Conservation (phyloP, 179 eudicot genomes). For the Corrigiola litoralis region DNA sequence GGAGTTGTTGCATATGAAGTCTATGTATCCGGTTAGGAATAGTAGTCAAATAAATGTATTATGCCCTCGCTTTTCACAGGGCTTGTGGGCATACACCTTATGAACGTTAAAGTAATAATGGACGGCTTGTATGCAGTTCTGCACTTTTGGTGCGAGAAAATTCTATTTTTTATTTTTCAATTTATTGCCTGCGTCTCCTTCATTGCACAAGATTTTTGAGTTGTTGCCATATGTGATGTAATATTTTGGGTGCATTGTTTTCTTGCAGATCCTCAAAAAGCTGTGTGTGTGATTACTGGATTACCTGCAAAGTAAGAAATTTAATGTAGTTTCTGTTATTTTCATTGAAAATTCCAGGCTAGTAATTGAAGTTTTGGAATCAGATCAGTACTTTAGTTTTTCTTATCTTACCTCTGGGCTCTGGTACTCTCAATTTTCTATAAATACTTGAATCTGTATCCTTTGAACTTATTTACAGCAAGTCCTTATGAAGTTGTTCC, state of each 20-base stretch:
- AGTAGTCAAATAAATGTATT: not conserved
- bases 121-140: not conserved
- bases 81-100: not conserved
- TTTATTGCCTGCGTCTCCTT: no score
- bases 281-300: slow-evolving; percentile 81
- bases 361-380: no score
- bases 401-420: no score
- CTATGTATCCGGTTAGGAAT: not conserved
- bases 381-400: no score
- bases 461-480: no score
- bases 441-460: no score
- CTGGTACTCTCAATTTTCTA: no score
- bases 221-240: no score
- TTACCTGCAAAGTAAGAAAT: slow-evolving; percentile 84
- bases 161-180: no score
- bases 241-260: not conserved
- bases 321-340: no score
- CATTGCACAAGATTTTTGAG: no score
- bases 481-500: not conserved
- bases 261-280: slow-evolving; percentile 71
- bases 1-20: not conserved
- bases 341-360: not conserved
- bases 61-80: not conserved
- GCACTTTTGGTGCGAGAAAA: no score
- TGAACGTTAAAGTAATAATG: not conserved